Conservation (phyloP, 257 asterid genomes). For the Jaltomata sinuosa region DNA sequence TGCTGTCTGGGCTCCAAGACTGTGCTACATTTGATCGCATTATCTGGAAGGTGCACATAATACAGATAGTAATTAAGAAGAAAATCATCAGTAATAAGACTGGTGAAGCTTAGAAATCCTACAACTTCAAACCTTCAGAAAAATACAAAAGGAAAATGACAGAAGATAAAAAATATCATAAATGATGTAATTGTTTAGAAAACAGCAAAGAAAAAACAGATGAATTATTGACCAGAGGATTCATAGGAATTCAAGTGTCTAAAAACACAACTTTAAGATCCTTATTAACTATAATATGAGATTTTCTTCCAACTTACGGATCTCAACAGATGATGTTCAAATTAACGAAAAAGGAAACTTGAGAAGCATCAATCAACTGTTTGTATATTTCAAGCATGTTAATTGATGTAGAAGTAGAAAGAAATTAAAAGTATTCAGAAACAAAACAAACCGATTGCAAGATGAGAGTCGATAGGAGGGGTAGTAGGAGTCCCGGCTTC, state of each 20-base stretch:
- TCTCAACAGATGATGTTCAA: not conserved
- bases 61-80: not conserved
- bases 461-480: not conserved
- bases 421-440: too few species aligned
- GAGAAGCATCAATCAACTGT: not conserved
- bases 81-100: not conserved
- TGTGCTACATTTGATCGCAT: not conserved
- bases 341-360: not conserved
- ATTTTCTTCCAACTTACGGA: not conserved
- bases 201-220: not conserved
- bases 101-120: not conserved
- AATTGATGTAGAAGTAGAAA: too few species aligned
- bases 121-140: not conserved
- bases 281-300: not conserved
- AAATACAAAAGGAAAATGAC: not conserved
- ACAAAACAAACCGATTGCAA: too few species aligned
- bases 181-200: not conserved
- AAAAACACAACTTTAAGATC: not conserved
- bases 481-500: not conserved
- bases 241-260: not conserved
- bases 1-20: not conserved
- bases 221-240: not conserved
- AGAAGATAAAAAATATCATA: too few species aligned
- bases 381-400: not conserved
- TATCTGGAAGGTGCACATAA: not conserved